phyloP scores from a whole-genome alignment of 2,329 filamentous ascomycete genomes.

The Alternaria conjuncta region DNA sequence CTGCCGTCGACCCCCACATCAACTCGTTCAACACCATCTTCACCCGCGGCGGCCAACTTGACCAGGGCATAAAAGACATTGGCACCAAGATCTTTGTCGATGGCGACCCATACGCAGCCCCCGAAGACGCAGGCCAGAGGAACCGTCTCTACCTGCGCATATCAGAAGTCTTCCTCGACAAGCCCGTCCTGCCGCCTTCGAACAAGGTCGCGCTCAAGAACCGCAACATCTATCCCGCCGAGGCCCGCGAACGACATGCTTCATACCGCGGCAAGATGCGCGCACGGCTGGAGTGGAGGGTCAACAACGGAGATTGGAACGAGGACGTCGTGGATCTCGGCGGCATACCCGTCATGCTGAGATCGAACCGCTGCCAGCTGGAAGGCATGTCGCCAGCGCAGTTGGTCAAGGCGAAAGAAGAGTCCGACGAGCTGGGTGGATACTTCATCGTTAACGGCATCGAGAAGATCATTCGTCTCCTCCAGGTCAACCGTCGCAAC shows the following conservation, averaged over 20 bases:
- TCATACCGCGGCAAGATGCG: constrained; percentile 89
- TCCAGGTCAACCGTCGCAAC: constrained; percentile 73
- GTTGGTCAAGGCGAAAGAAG: constrained; percentile 87
- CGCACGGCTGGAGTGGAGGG: constrained; percentile 80
- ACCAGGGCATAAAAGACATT: constrained; percentile 84
- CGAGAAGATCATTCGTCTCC: constrained; percentile 13
- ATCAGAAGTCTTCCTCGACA: constrained; percentile 82
- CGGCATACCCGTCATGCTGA: constrained; percentile 71
- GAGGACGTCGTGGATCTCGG: constrained; percentile 87
- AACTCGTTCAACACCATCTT: constrained; percentile 96
- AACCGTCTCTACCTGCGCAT: constrained; percentile 82
- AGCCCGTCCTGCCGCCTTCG: constrained; percentile 75
- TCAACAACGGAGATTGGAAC: constrained; percentile 86
- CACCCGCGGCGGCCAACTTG: constrained; percentile 72
- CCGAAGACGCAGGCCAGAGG: constrained; percentile 65
- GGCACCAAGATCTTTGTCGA: constrained; percentile 88
- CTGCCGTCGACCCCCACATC: constrained; percentile 88
- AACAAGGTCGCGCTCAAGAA: constrained; percentile 84
- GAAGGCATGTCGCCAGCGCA: constrained; percentile 82
- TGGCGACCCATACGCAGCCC: constrained; percentile 63
- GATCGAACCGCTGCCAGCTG: constrained; percentile 91
- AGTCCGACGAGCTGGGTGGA: constrained; percentile 93
- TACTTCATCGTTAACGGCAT: constrained; percentile 91
- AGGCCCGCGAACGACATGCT: constrained; percentile 91
- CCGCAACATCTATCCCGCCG: constrained; percentile 86